Percentiles rank a stretch among this genome's conserved stretches.
phyloP scores from a whole-genome alignment of 2,329 filamentous ascomycete species.

The Onygenales sp. region DNA sequence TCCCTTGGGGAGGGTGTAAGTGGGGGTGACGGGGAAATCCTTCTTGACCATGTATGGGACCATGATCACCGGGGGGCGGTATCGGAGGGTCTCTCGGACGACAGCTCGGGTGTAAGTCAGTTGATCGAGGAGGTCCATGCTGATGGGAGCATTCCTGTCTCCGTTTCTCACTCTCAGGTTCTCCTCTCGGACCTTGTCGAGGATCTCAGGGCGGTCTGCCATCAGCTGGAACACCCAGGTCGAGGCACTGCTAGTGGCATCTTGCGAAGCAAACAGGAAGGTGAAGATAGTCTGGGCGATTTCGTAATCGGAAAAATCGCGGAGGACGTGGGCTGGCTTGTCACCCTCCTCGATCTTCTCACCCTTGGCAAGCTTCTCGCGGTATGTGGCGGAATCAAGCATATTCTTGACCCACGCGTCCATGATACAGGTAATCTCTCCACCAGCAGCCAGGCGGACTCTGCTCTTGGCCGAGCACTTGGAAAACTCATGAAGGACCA shows the following conservation, averaged over 20 bases:
- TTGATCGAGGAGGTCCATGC: conserved; percentile 78
- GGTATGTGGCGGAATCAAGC: conserved; percentile 74
- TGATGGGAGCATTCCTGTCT: conserved; percentile 58
- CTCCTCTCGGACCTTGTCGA: conserved; percentile 86
- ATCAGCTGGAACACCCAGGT: conserved; percentile 95
- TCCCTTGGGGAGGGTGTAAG: conserved; percentile 87
- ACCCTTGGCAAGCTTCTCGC: conserved; percentile 66
- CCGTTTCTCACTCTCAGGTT: conserved; percentile 69
- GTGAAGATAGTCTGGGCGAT: conserved; percentile 92
- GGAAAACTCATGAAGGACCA: conserved; percentile 80
- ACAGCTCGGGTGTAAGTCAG: conserved; percentile 86
- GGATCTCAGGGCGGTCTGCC: conserved; percentile 85
- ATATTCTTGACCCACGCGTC: conserved; percentile 89
- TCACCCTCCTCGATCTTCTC: conserved; percentile 56
- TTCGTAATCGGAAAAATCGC: conserved; percentile 82
- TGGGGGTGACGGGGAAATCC: conserved; percentile 77
- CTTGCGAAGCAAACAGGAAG: conserved; percentile 94
- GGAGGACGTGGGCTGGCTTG: conserved; percentile 75
- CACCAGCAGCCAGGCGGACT: conserved; percentile 80
- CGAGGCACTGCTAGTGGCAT: conserved; percentile 85
- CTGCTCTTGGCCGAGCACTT: conserved; percentile 92
- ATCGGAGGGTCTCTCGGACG: conserved; percentile 82
- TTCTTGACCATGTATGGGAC: conserved; percentile 94
- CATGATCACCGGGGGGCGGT: conserved; percentile 94
- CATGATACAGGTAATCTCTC: conserved; percentile 83